Percentiles rank a stretch among this genome's conserved stretches.
These are phyloP conservation scores for Leishmania major DNA, from an alignment of 208 protist genomes.

Conservation along the genomic window DNA sequence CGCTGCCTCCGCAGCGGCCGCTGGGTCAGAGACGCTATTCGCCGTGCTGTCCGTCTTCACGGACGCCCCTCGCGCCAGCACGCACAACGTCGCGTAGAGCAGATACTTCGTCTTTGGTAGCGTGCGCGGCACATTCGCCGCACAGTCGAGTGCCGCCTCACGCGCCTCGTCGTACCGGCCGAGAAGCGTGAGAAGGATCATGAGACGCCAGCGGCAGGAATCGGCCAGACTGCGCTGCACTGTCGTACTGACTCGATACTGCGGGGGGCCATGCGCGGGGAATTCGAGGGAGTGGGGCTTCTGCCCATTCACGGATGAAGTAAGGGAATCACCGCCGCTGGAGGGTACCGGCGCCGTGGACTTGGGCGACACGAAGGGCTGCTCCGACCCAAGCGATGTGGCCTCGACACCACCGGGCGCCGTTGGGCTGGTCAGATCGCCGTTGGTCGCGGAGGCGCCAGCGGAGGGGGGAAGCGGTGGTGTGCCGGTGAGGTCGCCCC, in stretches of 20 bases:
- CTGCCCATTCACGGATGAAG: background rate
- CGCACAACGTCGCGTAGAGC: slow-evolving; percentile 59
- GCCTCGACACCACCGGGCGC: background rate
- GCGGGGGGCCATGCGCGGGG: slow-evolving; percentile 7
- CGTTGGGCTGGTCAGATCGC: background rate
- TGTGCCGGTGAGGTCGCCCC: background rate
- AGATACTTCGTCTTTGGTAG: slow-evolving; percentile 55
- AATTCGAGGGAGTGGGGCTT: background rate
- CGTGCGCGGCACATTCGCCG: slow-evolving; percentile 5
- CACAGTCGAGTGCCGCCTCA: slow-evolving; percentile 31
- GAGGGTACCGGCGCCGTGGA: background rate
- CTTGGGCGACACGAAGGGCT: background rate
- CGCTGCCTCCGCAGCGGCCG: background rate
- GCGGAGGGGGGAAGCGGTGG: background rate
- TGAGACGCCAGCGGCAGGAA: slow-evolving; percentile 57
- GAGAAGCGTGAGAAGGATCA: slow-evolving; percentile 46
- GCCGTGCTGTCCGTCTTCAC: background rate
- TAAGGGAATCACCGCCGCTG: background rate
- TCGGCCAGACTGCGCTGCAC: slow-evolving; percentile 52
- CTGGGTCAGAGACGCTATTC: background rate
- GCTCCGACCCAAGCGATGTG: background rate
- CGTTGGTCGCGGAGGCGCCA: background rate
- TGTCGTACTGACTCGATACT: slow-evolving; percentile 21
- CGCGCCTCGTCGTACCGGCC: slow-evolving; percentile 53
- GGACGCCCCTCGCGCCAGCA: slow-evolving; percentile 50